Evolutionary conservation across 2,329 filamentous ascomycete genomes (phyloP), one percentile per base, ranked within the genome.

Genomic region (Aureobasidium uvarum): DNA sequence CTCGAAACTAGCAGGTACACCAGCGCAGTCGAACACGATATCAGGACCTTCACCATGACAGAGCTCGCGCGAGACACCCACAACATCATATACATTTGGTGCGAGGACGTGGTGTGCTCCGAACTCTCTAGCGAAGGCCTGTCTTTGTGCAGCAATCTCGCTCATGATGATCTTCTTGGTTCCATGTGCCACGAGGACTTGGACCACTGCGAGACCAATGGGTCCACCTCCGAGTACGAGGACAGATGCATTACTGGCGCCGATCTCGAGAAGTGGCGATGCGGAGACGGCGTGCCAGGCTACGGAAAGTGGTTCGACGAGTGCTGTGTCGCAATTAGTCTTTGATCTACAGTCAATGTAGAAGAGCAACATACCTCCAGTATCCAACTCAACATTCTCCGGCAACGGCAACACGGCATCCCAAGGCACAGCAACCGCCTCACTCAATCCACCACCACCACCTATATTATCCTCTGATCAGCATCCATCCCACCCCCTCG

Each of bases 291-390:
- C 86, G 69, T 89, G 86, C 86, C 86, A 88, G 10, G 84, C 85
- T 0, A 89, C 86, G 0, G 85, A 79, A 2, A 89, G 75, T 0
- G 87, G 86, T 69, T 89, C 86, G 7, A 88, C 81, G 3, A 89
- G 77, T 0, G 86, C 86, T 65, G 43, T 36, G 5, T 33, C 33
- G 6, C 14, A 43, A 14, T 59, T 16, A 59, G 43, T 31, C 13
- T 18, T 36, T 20, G 28, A 1, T 28, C 25, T 7, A 5, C 1
- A 13, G 20, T 14, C 54, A 7, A 11, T 11, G 51, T 11, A 28
- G 5, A 31, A 31, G 11, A 28, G 18, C 33, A 38, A 7, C 63
- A 36, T 38, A 65, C 63, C 63, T n/a, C 73, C 83, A 18, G 85
- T 76, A 48, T 85, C 81, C 23, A 85, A 77, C 0, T 79, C 76